phyloP scores from a whole-genome alignment of 768 basidiomycete genomes.

The Xerocomus spinulosus region DNA sequence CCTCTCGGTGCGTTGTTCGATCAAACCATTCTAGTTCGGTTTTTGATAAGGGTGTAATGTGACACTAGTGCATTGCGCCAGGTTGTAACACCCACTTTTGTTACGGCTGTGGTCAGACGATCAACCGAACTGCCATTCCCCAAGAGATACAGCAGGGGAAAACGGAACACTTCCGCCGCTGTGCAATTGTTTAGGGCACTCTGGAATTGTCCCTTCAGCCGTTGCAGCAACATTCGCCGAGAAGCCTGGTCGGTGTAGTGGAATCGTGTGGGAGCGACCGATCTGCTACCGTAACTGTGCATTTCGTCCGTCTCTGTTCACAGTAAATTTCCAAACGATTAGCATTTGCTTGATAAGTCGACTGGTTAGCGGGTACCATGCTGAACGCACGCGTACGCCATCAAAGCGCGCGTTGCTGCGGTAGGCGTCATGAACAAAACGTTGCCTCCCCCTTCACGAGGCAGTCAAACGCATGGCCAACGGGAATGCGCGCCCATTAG shows the following conservation, averaged over 20 bases:
- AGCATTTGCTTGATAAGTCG: too few species aligned
- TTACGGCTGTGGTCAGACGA: constrained; percentile 44
- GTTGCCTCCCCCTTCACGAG: constrained; percentile 12
- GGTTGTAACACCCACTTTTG: constrained; percentile 59
- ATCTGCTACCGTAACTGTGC: too few species aligned
- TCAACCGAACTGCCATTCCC: constrained; percentile 37
- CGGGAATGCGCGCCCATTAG: constrained; percentile 1
- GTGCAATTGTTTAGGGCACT: constrained; percentile 19
- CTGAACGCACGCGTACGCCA: not conserved
- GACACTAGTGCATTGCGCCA: constrained; percentile 52
- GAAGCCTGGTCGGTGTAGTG: not conserved
- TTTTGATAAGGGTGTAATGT: not conserved
- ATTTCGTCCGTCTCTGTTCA: not conserved
- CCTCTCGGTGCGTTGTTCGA: constrained; percentile 43
- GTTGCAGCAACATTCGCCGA: not conserved
- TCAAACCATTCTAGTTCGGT: not conserved
- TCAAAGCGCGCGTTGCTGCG: constrained; percentile 5
- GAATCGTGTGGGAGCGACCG: too few species aligned
- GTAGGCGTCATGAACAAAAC: constrained; percentile 15
- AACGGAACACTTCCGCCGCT: constrained; percentile 32
- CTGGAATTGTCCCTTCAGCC: not conserved
- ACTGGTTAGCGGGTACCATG: not conserved
- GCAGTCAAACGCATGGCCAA: constrained; percentile 1
- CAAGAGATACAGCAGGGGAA: constrained; percentile 31
- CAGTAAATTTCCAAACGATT: not conserved